Conservation (phyloP, 2,329 filamentous ascomycete genomes). For the Colletotrichum chrysophilum region DNA sequence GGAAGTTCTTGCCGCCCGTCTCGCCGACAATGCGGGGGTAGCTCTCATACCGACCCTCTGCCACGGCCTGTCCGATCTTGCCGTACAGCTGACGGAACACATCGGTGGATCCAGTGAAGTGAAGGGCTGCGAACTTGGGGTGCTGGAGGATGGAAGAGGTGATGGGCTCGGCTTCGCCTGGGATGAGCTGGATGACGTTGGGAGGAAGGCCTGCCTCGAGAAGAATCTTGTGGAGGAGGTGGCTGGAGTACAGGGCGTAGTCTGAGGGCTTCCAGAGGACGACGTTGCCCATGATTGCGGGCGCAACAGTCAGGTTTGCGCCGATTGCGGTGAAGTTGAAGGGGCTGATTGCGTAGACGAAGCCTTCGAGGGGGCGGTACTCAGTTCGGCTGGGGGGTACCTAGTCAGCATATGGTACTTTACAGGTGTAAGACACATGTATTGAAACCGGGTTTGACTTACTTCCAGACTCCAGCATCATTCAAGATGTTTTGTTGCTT, state of each 20-base stretch:
- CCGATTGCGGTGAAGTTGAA: slow-evolving; percentile 98
- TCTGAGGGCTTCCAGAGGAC: slow-evolving; percentile 96
- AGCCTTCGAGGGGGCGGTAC: slow-evolving; percentile 93
- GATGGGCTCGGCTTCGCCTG: slow-evolving; percentile 84
- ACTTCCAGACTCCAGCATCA: slow-evolving; percentile 84
- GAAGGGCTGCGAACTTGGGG: slow-evolving; percentile 84
- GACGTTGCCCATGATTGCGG: slow-evolving; percentile 90
- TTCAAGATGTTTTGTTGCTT: slow-evolving; percentile 85
- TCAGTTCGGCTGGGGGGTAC: slow-evolving; percentile 63
- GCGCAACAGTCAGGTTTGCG: slow-evolving; percentile 82
- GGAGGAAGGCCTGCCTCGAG: slow-evolving; percentile 88
- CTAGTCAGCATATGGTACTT: not conserved
- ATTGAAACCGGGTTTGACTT: too few relatives aligned
- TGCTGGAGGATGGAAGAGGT: slow-evolving; percentile 79
- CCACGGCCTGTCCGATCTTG: slow-evolving; percentile 82
- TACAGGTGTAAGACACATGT: too few relatives aligned
- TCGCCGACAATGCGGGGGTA: slow-evolving; percentile 91
- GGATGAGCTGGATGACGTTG: slow-evolving; percentile 92
- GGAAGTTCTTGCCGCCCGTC: slow-evolving; percentile 94
- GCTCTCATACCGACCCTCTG: slow-evolving; percentile 79
- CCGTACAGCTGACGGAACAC: slow-evolving; percentile 91
- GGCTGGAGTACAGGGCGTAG: slow-evolving; percentile 86
- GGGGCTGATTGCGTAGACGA: slow-evolving; percentile 91
- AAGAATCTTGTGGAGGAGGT: slow-evolving; percentile 88
- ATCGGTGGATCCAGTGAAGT: slow-evolving; percentile 92